Evolutionary conservation across 2,329 filamentous ascomycete genomes (phyloP), one percentile per base, ranked within the genome.

Genomic region (Teratosphaeria nubilosa): DNA sequence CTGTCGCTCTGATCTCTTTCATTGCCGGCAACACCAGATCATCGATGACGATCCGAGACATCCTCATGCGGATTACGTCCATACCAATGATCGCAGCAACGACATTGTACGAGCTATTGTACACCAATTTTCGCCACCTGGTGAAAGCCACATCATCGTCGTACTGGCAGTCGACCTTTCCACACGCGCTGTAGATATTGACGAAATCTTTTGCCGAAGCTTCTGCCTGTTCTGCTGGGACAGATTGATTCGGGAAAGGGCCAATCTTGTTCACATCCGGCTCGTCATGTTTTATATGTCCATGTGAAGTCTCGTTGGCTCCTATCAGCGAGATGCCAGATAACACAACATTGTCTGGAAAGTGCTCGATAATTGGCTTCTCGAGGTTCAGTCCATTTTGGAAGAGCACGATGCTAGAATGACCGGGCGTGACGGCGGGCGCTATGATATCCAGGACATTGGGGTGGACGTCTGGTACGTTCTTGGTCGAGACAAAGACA

Each of bases 381-480:
- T 86, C 81, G 60, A 86, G 85, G 63, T 85, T 83, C n/a, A 86
- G 70, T 0, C 83, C 83, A 64, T 86, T 86, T 61, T 86, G 83
- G 5, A 83, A 71, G 6, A 86, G 75, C 0, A 85, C 73, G 51
- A 86, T 79, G 30, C 74, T 74, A 0, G 82, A 84, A 25, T 77
- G 71, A 1, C 73, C 74, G 0, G 76, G 74, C 0, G 78, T 80
- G 0, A 86, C 70, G 1, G 80, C 81, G 0, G 80, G 79, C 0
- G 68, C 65, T 27, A 85, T 77, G 32, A 83, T 67, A 1, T 81
- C 76, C 45, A 74, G 65, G 0, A 80, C 69, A 0, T 71, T 74
- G 0, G 83, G 81, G 0, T 73, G 70, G 7, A 80, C 66, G 56
- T 85, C 82, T 5, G 82, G 34, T 34, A 81, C 70, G 62, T 83